Base-by-base conservation (phyloP, 306 rosid genomes). In the Lithocarpus polystachyus region DNA sequence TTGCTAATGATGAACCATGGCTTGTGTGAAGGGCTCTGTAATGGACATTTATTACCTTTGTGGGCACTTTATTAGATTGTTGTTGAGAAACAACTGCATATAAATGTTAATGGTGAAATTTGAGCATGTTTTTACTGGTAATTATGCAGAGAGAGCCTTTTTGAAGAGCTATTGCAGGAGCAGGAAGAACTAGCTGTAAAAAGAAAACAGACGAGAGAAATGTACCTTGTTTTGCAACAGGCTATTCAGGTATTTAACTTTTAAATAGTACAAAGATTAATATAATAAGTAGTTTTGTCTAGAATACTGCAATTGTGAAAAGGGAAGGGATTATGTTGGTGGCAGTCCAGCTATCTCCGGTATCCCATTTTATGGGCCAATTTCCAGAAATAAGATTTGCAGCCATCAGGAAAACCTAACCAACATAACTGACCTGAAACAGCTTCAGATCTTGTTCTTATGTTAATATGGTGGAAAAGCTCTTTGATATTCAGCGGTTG, bases 151-250 rank as follows among this genome's bases (percentile, higher is more conserved):
- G 84, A 82, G 29, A 75, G 73, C 74, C 78, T 82, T 64, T 84
- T 84, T 80, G 86, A 82, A 71, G 88, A 76, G 81, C 79, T 87
- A 64, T 77, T 87, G 83, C 76, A 76, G 74, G 86, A 87, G 76
- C 71, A 79, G 2, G 84, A 79, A 2, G 81, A 75, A 43, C 74
- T 79, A 53, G 76, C 53, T 8, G 45, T 48, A 68, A 82, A 84
- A 83, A 84, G 83, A 70, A 84, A 82, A 71, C 67, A 19, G 33
- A 70, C 62, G 10, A 64, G 71, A 45, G 81, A 84, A 17, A 52
- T 65, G 13, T 48, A 79, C 26, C 29, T 22, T 23, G 81, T 84
- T 70, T 71, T 84, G 69, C 78, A 76, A 23, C 80, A 82, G 15
- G 83, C 83, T 29, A 28, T 79, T 52, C 77, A 80, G 87, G 89